Evolutionary conservation across 2,329 filamentous ascomycete species (phyloP).

Genomic region (Monosporascus sp.): DNA sequence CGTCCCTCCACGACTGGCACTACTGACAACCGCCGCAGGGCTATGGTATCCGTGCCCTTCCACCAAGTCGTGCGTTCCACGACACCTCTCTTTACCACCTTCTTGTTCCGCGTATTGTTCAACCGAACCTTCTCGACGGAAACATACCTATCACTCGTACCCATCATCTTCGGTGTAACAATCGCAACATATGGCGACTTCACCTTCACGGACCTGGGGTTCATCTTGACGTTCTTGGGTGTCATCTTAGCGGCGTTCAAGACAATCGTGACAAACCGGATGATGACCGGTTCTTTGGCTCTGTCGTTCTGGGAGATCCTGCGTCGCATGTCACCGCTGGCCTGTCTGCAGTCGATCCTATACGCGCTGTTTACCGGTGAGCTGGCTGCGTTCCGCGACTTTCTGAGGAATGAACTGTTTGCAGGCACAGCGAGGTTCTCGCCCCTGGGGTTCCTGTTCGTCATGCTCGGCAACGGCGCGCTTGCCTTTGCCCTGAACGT

Average conservation of each 20-base stretch:
- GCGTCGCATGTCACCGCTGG: conserved; percentile 58
- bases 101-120: conserved; percentile 56
- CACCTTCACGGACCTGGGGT: conserved; percentile 55
- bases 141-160: conserved; percentile 56
- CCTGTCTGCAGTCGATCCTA: conserved; percentile 49
- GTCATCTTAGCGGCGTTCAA: conserved; percentile 52
- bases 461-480: conserved; percentile 46
- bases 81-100: conserved; percentile 56
- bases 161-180: conserved; percentile 55
- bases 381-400: conserved; percentile 34
- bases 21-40: conserved; percentile 14
- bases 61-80: conserved; percentile 61
- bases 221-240: conserved; percentile 49
- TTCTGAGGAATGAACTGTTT: conserved; percentile 1
- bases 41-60: conserved; percentile 60
- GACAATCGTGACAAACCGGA: conserved; percentile 59
- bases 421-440: conserved; percentile 29
- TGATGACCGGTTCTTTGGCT: conserved; percentile 57
- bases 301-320: conserved; percentile 56
- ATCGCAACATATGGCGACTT: conserved; percentile 60
- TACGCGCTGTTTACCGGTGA: conserved; percentile 51
- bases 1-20: not conserved
- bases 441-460: conserved; percentile 29
- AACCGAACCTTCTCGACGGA: conserved; percentile 48
- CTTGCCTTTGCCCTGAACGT: conserved; percentile 54